These are phyloP conservation scores for Saturnispora kantuleensis DNA, from an alignment of 805 yeast species.

Conservation along the genomic window DNA sequence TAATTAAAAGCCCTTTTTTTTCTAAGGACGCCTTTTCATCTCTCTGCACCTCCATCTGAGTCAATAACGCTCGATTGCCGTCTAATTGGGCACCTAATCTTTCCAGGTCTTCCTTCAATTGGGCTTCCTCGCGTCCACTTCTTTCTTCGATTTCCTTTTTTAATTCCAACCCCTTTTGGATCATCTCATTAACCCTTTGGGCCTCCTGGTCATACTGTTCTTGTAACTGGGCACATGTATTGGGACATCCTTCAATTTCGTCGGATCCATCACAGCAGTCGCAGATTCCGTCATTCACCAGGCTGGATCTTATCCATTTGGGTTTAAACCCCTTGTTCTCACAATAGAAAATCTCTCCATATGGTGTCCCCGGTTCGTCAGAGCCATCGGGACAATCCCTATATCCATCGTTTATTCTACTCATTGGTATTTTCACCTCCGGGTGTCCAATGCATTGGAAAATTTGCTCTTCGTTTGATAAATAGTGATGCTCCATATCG, in stretches of 20 bases:
- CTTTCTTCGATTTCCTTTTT: slow-evolving; percentile 20
- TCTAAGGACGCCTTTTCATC: slow-evolving; percentile 1
- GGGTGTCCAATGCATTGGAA: slow-evolving; percentile 71
- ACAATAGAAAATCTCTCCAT: slow-evolving; percentile 51
- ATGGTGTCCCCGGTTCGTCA: slow-evolving; percentile 86
- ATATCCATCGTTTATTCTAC: slow-evolving; percentile 73
- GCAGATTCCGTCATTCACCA: slow-evolving; percentile 85
- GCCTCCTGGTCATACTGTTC: slow-evolving; percentile 25
- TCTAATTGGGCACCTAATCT: slow-evolving; percentile 3
- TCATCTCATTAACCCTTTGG: slow-evolving; percentile 13
- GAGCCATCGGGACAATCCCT: slow-evolving; percentile 98
- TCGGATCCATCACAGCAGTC: slow-evolving; percentile 98
- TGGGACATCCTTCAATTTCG: slow-evolving; percentile 54
- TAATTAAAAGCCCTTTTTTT: background rate
- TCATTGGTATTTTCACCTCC: slow-evolving; percentile 45
- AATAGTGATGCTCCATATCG: slow-evolving; percentile 34
- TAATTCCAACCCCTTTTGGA: slow-evolving; percentile 28
- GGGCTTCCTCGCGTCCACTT: too few species aligned
- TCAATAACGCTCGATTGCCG: slow-evolving; percentile 24
- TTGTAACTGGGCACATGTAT: slow-evolving; percentile 44
- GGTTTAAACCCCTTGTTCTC: slow-evolving; percentile 63
- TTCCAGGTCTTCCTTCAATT: too few species aligned
- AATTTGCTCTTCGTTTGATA: slow-evolving; percentile 38
- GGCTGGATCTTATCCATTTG: slow-evolving; percentile 49
- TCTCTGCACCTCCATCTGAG: slow-evolving; percentile 6